Conservation (phyloP, 2,329 filamentous ascomycete genomes). For the Diplodia mutila region DNA sequence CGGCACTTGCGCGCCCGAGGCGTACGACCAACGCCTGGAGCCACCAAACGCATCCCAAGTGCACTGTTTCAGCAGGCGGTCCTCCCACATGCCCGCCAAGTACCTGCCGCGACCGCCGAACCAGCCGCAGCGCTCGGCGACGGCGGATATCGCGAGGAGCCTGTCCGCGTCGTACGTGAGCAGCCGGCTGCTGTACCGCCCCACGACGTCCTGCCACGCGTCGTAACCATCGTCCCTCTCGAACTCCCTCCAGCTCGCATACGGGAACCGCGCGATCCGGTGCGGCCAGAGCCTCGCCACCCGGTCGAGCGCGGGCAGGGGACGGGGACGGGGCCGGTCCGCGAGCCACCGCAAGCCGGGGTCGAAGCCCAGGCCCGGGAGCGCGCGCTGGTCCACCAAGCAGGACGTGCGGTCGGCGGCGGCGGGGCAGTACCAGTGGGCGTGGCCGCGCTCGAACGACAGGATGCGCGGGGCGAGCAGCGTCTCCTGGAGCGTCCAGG, state of each 20-base stretch:
- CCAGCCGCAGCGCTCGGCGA: not conserved
- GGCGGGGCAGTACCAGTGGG: not conserved
- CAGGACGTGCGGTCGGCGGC: not conserved
- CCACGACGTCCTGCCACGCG: not conserved
- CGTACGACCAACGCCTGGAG: not conserved
- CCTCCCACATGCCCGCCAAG: not conserved
- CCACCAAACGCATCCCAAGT: not conserved
- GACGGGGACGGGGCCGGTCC: too few relatives aligned
- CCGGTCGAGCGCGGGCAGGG: too few relatives aligned
- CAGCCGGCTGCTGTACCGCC: not conserved
- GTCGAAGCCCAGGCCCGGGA: not conserved
- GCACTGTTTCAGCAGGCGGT: not conserved
- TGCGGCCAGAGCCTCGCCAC: not conserved
- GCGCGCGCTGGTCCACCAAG: not conserved
- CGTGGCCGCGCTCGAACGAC: not conserved
- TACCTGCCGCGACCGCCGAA: not conserved
- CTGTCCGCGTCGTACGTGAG: not conserved
- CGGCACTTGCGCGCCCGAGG: not conserved
- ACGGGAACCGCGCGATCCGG: not conserved
- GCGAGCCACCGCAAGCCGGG: not conserved
- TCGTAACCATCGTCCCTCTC: rapidly evolving
- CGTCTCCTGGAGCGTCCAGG: conserved; percentile 22
- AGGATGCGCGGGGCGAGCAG: not conserved
- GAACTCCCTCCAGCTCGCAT: too few relatives aligned
- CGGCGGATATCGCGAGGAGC: not conserved